Evolutionary conservation across 345 rosid genomes (phyloP), one percentile per base, ranked within the genome.

Genomic region (Passiflora organensis): DNA sequence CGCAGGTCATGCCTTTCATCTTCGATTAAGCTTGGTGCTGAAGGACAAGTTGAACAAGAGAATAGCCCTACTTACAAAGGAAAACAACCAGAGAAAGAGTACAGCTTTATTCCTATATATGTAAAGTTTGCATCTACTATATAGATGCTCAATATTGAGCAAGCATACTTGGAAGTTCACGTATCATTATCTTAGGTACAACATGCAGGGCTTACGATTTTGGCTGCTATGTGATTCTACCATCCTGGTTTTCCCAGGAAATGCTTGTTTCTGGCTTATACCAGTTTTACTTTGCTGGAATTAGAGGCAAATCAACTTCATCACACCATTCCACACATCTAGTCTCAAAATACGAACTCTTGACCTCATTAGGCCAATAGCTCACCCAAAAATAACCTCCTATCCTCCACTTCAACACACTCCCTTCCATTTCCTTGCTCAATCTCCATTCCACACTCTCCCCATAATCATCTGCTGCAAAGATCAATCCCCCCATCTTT

Each of bases 351-450:
- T 69, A 74, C 1, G 67, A 64, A 60, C 73, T 83, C 53, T 62
- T 50, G 16, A 83, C 76, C 53, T 68, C 73, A 32, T 73, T 83
- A 16, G 96, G 79, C 87, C 76, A 75, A 72, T 87, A 91, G 44
- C 77, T 87, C 56, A 91, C 45, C 91, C 91, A 91, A 62, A 87
- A 72, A 37, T 80, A 67, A 12, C 87, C 89, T 52, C 96, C 91
- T 10, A 91, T 70, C 59, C 95, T 85, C 96, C 95, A 91, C 51
- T 85, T 91, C 76, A 85, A 32, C 53, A 87, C 96, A 55, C 84
- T 91, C 55, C 96, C 97, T 73, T 91, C 95, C 97, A 79, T 85
- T 55, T 91, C 96, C 56, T 76, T 85, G 65, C 78, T 79, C 66
- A 91, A 71, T 73, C 97, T 76, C 97, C 97, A 91, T 43, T 69